Evolutionary conservation across 2,329 filamentous ascomycete genomes (phyloP).

Genomic region (Botrytis aclada): DNA sequence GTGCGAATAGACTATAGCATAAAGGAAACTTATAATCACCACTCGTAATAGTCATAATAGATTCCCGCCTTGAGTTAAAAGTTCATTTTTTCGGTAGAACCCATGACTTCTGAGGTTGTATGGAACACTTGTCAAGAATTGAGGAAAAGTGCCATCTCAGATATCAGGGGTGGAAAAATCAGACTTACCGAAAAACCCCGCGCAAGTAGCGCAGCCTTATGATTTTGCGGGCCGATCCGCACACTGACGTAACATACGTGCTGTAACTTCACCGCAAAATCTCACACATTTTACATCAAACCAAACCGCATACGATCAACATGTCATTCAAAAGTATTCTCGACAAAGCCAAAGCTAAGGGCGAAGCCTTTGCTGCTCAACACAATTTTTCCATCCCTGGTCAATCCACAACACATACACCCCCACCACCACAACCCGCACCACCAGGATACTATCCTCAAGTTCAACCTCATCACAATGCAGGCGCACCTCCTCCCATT

Average conservation of each 20-base stretch:
- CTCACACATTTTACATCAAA: background rate
- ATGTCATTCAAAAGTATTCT: slow-evolving; percentile 30
- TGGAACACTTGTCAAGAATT: background rate
- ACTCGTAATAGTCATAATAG: background rate
- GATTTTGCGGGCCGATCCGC: background rate
- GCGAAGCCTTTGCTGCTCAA: slow-evolving; percentile 26
- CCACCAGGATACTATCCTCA: slow-evolving; percentile 5
- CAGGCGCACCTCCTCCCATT: slow-evolving; percentile 15
- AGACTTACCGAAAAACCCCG: background rate
- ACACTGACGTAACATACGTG: background rate
- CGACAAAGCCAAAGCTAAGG: slow-evolving; percentile 30
- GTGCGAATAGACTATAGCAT: background rate
- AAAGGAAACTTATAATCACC: background rate
- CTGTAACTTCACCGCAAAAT: background rate
- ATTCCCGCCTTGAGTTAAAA: background rate
- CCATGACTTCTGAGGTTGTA: background rate
- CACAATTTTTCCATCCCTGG: slow-evolving; percentile 21
- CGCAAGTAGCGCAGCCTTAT: background rate
- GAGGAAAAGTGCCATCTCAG: background rate
- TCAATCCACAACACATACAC: slow-evolving; percentile 6
- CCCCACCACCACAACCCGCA: slow-evolving; percentile 16
- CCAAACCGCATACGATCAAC: background rate
- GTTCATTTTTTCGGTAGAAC: background rate
- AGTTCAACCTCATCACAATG: slow-evolving; percentile 9
- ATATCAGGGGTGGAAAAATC: background rate